Evolutionary conservation across 2,329 filamentous ascomycete species (phyloP).

Genomic region (Fulvia fulva): DNA sequence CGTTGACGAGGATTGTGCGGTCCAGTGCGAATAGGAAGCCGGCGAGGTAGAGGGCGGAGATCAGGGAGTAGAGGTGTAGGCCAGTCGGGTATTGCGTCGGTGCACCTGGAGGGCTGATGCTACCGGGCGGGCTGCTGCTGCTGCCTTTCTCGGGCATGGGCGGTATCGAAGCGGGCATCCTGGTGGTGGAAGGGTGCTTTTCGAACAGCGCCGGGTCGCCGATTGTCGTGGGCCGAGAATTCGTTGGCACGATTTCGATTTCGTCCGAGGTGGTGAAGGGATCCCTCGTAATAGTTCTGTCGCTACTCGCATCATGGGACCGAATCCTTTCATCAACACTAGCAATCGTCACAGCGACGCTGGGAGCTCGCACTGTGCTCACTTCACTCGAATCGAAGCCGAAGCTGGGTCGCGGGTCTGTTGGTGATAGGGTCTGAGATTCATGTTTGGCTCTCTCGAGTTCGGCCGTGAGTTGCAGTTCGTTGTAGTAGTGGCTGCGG

Average conservation of each 20-base stretch:
- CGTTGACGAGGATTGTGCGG: constrained; percentile 38
- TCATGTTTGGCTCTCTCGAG: background rate
- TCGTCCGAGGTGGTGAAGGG: background rate
- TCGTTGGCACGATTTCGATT: background rate
- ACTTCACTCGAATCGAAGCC: background rate
- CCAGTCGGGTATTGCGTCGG: background rate
- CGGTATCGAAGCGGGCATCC: no score
- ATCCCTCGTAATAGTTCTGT: background rate
- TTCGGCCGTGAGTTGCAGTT: background rate
- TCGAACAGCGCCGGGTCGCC: background rate
- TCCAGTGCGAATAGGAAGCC: constrained; percentile 15
- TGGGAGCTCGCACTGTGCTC: background rate
- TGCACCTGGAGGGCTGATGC: background rate
- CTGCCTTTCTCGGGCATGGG: no score
- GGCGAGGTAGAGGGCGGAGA: background rate
- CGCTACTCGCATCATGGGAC: background rate
- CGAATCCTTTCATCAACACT: constrained; percentile 2
- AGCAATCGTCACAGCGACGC: constrained; percentile 3
- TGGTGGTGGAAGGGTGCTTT: no score
- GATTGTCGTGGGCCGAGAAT: background rate
- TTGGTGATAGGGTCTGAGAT: background rate
- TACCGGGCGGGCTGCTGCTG: background rate
- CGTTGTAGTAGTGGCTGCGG: background rate
- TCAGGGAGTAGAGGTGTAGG: background rate
- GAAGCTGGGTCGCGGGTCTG: background rate